These are phyloP conservation scores for Cucumis variabilis DNA, from an alignment of 331 rosid genomes.

Conservation along the genomic window DNA sequence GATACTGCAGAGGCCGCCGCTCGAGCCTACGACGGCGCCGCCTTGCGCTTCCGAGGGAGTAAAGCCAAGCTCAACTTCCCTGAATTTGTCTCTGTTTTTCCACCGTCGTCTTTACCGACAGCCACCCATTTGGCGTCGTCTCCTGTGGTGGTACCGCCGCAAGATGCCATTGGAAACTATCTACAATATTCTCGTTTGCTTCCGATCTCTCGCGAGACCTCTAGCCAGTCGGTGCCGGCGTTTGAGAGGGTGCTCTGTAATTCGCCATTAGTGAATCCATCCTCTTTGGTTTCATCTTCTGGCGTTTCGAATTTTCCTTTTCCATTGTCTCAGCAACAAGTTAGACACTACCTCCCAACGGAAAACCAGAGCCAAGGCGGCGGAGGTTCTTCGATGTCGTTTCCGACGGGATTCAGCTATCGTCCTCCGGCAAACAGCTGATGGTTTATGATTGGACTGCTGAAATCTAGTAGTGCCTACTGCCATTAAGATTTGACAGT, in stretches of 20 bases:
- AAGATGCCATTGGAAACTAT: constrained; percentile 45
- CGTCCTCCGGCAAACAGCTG: constrained; percentile 63
- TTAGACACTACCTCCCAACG: constrained; percentile 43
- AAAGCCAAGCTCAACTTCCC: constrained; percentile 73
- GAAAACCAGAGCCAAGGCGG: constrained; percentile 31
- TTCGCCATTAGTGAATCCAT: constrained; percentile 49
- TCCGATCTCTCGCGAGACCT: constrained; percentile 46
- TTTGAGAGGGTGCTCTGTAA: constrained; percentile 46
- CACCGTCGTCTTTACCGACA: neutral
- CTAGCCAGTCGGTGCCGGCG: neutral
- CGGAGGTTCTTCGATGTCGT: constrained; percentile 40
- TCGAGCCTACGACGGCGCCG: constrained; percentile 58
- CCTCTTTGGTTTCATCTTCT: constrained; percentile 43
- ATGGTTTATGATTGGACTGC: neutral
- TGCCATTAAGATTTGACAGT: neutral
- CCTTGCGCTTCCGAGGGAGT: constrained; percentile 55
- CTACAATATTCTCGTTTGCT: constrained; percentile 67
- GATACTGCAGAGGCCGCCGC: constrained; percentile 69
- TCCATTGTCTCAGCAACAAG: constrained; percentile 51
- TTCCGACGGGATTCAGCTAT: constrained; percentile 62
- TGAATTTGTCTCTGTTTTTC: constrained; percentile 34
- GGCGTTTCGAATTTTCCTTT: constrained; percentile 56
- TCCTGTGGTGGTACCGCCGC: neutral
- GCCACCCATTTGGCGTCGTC: neutral
- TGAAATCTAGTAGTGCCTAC: neutral